Evolutionary conservation across 306 rosid genomes (phyloP).

Genomic region (Hippophae gyantsensis): DNA sequence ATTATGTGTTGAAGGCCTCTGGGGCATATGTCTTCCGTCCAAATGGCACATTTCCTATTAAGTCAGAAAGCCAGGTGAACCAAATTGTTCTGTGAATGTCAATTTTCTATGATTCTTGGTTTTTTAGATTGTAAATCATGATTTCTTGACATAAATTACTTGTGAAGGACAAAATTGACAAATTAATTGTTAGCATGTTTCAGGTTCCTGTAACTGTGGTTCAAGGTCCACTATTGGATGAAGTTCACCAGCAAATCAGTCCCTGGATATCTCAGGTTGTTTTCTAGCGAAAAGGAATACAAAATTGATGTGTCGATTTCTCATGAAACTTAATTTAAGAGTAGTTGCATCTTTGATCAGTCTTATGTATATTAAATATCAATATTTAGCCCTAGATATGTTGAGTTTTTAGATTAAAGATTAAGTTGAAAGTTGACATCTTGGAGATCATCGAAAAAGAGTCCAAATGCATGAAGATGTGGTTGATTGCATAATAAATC

Average conservation of each 20-base stretch:
- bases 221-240: slow-evolving; percentile 33
- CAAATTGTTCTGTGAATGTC: background rate
- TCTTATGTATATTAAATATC: background rate
- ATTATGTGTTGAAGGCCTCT: slow-evolving; percentile 27
- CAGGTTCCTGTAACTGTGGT: slow-evolving; percentile 30
- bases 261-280: slow-evolving; percentile 38
- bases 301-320: background rate
- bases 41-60: slow-evolving; percentile 24
- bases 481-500: background rate
- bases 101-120: background rate
- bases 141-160: no score
- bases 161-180: no score
- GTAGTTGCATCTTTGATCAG: background rate
- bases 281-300: background rate
- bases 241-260: slow-evolving; percentile 33
- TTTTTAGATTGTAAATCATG: no score
- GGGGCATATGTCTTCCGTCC: slow-evolving; percentile 45
- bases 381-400: background rate
- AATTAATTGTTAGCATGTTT: background rate
- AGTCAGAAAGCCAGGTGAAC: slow-evolving; percentile 27
- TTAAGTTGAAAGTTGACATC: background rate
- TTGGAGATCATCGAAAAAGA: background rate
- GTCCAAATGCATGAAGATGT: background rate
- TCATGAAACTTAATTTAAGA: background rate
- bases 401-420: background rate